phyloP scores from a whole-genome alignment of 805 yeast genomes.

The Clavispora phyllophila region DNA sequence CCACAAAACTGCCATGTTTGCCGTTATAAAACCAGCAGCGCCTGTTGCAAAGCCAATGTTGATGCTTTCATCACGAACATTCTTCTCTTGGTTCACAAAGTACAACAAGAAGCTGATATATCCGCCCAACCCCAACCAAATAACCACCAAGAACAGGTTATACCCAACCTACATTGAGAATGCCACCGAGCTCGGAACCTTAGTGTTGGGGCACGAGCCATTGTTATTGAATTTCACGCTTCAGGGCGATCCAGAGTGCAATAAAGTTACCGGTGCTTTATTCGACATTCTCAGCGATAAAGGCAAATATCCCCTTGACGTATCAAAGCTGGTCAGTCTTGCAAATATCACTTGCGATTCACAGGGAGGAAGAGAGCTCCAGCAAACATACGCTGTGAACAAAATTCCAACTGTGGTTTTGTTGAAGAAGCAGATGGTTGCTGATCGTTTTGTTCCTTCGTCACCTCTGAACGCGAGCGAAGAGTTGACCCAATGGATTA shows the following conservation, averaged over 20 bases:
- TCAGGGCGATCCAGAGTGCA: slow-evolving; percentile 57
- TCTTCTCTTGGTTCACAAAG: slow-evolving; percentile 15
- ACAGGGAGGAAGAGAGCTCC: slow-evolving; percentile 54
- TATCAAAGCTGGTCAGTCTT: slow-evolving; percentile 45
- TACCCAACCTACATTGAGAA: slow-evolving; percentile 44
- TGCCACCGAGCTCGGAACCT: slow-evolving; percentile 54
- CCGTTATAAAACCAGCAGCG: not conserved
- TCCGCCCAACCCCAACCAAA: slow-evolving; percentile 34
- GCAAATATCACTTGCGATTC: slow-evolving; percentile 73
- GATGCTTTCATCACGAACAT: not conserved
- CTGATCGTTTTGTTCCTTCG: slow-evolving; percentile 24
- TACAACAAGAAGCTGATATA: slow-evolving; percentile 26
- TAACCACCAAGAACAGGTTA: slow-evolving; percentile 36
- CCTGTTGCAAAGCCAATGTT: not conserved
- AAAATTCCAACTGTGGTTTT: slow-evolving; percentile 65
- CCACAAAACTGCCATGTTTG: not conserved
- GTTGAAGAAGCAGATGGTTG: slow-evolving; percentile 59
- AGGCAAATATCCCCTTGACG: slow-evolving; percentile 24
- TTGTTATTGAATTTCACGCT: slow-evolving; percentile 67
- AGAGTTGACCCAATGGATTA: slow-evolving; percentile 29
- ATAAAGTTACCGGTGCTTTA: slow-evolving; percentile 58
- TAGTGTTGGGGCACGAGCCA: slow-evolving; percentile 52
- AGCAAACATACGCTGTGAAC: slow-evolving; percentile 50
- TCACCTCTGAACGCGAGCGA: slow-evolving; percentile 19
- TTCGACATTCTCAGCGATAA: slow-evolving; percentile 32